These are phyloP conservation scores for Teunomyces pallodes DNA, from an alignment of 805 yeast genomes.

Conservation along the genomic window DNA sequence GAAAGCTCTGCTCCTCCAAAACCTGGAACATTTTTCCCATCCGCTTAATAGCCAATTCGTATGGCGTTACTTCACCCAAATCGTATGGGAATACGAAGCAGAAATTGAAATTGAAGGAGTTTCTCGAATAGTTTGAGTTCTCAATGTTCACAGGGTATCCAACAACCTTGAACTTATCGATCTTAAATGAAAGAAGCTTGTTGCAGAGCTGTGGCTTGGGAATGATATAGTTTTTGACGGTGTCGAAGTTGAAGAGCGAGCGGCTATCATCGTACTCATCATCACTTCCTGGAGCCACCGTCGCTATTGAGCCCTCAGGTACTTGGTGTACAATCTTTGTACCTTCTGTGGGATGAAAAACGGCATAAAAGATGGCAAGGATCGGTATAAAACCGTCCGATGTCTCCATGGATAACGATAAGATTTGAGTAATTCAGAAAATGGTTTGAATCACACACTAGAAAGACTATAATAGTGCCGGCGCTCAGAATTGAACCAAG, in stretches of 20 bases:
- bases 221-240: constrained; percentile 84
- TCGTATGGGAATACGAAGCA: constrained; percentile 87
- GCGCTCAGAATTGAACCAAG: constrained; percentile 95
- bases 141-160: constrained; percentile 88
- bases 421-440: neutral
- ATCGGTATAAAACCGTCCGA: constrained; percentile 82
- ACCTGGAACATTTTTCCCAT: constrained; percentile 87
- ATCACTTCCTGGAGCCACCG: constrained; percentile 10
- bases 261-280: neutral
- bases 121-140: constrained; percentile 76
- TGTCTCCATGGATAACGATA: constrained; percentile 23
- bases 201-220: constrained; percentile 93
- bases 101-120: constrained; percentile 88
- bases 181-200: constrained; percentile 69
- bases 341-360: constrained; percentile 94
- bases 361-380: constrained; percentile 81
- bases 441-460: neutral
- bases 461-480: constrained; percentile 51
- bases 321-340: constrained; percentile 89
- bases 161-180: constrained; percentile 65
- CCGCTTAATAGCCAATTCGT: constrained; percentile 79
- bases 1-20: constrained; percentile 82
- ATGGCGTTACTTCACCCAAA: constrained; percentile 71
- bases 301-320: constrained; percentile 67
- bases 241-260: constrained; percentile 68